Percentiles rank a stretch among this genome's conserved stretches.
These are phyloP conservation scores for Eucalyptus regnans DNA, from an alignment of 345 rosid species.

Conservation along the genomic window DNA sequence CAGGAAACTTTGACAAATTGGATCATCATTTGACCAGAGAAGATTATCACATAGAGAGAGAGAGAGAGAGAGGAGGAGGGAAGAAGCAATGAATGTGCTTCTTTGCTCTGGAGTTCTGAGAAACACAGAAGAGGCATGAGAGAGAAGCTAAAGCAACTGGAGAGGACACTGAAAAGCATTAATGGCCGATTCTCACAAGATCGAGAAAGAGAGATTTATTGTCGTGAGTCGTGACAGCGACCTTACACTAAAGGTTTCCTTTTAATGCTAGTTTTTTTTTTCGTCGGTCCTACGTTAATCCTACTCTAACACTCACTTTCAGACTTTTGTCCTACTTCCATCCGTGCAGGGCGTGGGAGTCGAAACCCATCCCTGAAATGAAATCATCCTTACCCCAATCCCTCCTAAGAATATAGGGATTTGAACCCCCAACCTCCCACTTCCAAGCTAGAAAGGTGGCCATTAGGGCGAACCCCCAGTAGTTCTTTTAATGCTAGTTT, in stretches of 20 bases:
- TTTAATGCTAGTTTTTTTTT: neutral
- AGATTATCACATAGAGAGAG: neutral
- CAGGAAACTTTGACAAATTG: neutral
- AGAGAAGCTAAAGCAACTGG: neutral
- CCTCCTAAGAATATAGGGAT: too few species aligned
- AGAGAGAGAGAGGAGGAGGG: neutral
- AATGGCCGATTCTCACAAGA: slow-evolving; percentile 21
- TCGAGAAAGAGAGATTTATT: neutral
- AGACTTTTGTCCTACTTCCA: too few species aligned
- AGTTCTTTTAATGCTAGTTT: neutral
- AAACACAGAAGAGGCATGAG: neutral
- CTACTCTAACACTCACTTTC: too few species aligned
- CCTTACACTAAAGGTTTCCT: neutral
- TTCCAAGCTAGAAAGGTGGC: too few species aligned
- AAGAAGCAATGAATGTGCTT: neutral
- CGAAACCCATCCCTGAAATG: too few species aligned
- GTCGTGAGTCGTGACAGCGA: neutral
- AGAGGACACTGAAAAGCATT: slow-evolving; percentile 31
- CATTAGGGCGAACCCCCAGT: too few species aligned
- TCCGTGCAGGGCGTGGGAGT: too few species aligned
- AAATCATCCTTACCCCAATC: too few species aligned
- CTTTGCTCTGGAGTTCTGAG: neutral
- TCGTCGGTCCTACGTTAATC: too few species aligned
- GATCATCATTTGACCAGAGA: neutral
- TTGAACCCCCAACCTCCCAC: too few species aligned